Base-by-base conservation (phyloP, 1,284 basidiomycete species). In the Volvariella volvacea region DNA sequence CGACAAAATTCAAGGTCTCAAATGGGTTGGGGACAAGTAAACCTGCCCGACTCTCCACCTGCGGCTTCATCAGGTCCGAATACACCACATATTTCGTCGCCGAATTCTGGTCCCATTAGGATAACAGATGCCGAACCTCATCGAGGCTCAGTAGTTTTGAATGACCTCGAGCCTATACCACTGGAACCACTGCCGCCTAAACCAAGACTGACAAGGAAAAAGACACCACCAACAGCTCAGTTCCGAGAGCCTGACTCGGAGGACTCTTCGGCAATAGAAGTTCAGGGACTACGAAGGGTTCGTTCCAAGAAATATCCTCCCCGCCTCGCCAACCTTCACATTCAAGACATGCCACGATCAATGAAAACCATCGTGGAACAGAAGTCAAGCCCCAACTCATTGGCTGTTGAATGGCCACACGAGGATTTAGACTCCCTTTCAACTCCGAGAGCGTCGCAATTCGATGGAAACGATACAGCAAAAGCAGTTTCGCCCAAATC, bases 361-460 rank as follows among this genome's bases (percentile, higher is more conserved):
- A 42, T 45, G 33, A 53, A 47, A 41, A 34, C 50, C 25, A 49
- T 53, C 4, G 52, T 54, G 34, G 64, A 69, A 42, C 58, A 63
- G 44, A 66, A 60, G 43, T 63, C 52, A 12, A 71, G 67, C 48
- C 67, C 72, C 2, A 68, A 66, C 42, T 67, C 63, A 10, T 59
- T 80, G 21, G 66, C 61, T 10, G 74, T 77, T 0, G 76, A 80
- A 36, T 75, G 71, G 66, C 67, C 71, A 25, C 52, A 46, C 30
- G 70, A 72, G n/a, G 78, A 78, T 7, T 60, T 63, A 25, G 80
- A 83, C 20, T 45, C 52, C 39, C 57, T 65, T 10, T 64, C 65
- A 39, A 86, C 83, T 6, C 84, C 83, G 2, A 76, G 65, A 43
- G 75, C 73, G 22, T 56, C 66, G 14, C 66, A 55, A 9, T 83